Evolutionary conservation across 768 basidiomycete species (phyloP).

Genomic region (Termitomyces sp.): DNA sequence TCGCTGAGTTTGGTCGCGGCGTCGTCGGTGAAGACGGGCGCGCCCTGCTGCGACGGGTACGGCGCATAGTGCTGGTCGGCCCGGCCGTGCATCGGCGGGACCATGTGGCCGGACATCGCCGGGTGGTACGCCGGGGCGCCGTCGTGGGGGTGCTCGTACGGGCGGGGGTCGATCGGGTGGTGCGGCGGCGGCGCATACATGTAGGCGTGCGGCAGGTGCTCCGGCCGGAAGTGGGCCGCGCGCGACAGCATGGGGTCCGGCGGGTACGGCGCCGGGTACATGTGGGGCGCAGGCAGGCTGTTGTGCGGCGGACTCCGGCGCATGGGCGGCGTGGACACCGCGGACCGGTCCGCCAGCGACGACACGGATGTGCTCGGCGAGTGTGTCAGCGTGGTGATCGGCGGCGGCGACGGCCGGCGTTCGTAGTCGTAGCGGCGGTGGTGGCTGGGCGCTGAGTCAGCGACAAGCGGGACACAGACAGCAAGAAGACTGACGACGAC

Average conservation of each 20-base stretch:
- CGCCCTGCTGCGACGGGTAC: conserved; percentile 25
- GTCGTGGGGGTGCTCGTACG: conserved; percentile 20
- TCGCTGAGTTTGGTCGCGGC: conserved; percentile 78
- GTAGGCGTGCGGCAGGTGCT: conserved; percentile 23
- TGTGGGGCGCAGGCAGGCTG: conserved; percentile 20
- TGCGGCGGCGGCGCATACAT: conserved; percentile 25
- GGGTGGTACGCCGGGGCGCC: conserved; percentile 10
- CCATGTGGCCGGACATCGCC: conserved; percentile 4
- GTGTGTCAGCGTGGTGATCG: conserved; percentile 47
- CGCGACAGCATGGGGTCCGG: conserved; percentile 24
- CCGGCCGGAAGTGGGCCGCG: conserved; percentile 24
- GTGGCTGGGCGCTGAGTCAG: conserved; percentile 18
- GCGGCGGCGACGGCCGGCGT: conserved; percentile 27
- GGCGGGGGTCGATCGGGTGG: conserved; percentile 19
- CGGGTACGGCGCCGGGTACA: conserved; percentile 31
- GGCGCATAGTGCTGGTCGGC: conserved; percentile 12
- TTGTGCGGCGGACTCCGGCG: conserved; percentile 33
- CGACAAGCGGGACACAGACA: neutral
- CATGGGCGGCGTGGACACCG: conserved; percentile 53
- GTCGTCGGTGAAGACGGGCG: conserved; percentile 57
- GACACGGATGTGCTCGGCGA: conserved; percentile 59
- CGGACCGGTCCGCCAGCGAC: conserved; percentile 49
- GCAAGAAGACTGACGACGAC: conserved; percentile 18
- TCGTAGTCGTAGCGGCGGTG: conserved; percentile 32
- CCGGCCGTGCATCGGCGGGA: conserved; percentile 8